Percentiles rank a stretch among this genome's conserved stretches.
Conservation (phyloP, 495 filamentous ascomycete genomes). For the Penicillium manginii region DNA sequence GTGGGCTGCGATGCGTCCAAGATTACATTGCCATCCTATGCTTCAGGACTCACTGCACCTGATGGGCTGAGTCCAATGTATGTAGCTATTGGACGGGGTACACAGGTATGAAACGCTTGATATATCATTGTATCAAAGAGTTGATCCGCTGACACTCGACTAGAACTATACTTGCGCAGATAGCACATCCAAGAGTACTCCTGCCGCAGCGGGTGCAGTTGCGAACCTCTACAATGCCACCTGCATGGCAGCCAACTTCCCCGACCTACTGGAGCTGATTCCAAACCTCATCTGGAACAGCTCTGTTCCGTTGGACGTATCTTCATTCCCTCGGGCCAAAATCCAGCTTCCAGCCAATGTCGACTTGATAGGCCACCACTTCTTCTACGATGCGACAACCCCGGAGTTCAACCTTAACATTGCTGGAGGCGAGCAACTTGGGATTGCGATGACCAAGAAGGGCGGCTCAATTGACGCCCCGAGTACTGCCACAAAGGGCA, state of each 20-base stretch:
- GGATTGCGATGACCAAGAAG: slow-evolving; percentile 66
- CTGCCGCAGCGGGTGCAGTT: slow-evolving; percentile 71
- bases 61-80: slow-evolving; percentile 66
- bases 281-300: slow-evolving; percentile 43
- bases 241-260: slow-evolving; percentile 71
- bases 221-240: slow-evolving; percentile 88
- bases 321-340: slow-evolving; percentile 52
- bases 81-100: slow-evolving; percentile 85
- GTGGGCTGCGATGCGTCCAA: slow-evolving; percentile 42
- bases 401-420: slow-evolving; percentile 82
- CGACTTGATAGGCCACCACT: slow-evolving; percentile 75
- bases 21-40: slow-evolving; percentile 42
- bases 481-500: slow-evolving; percentile 52
- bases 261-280: slow-evolving; percentile 62
- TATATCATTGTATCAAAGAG: neutral
- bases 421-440: slow-evolving; percentile 52
- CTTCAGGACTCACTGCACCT: slow-evolving; percentile 58
- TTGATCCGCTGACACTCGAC: neutral
- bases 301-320: slow-evolving; percentile 40
- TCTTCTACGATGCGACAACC: slow-evolving; percentile 64
- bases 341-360: slow-evolving; percentile 33
- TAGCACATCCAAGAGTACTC: slow-evolving; percentile 56
- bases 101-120: slow-evolving; percentile 46
- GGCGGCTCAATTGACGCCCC: slow-evolving; percentile 61
- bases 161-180: slow-evolving; percentile 90